Conservation (phyloP, 1,139 yeast genomes). For the Debaryomyces sp. region DNA sequence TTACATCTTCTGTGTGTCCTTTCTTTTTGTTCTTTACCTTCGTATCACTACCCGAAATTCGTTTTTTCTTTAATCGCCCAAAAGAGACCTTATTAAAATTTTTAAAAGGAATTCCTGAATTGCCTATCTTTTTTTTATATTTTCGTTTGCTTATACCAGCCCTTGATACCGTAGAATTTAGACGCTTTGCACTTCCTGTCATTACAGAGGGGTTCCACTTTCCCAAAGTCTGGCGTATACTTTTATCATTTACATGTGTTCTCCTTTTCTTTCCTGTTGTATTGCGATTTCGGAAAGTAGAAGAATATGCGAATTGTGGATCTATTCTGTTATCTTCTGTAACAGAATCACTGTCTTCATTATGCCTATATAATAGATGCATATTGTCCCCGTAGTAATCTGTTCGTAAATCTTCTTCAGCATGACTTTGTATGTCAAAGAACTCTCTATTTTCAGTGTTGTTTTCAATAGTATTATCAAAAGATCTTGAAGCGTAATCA, state of each 20-base stretch:
- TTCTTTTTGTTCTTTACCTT: not conserved
- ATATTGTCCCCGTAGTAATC: not conserved
- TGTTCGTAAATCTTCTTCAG: not conserved
- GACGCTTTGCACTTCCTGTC: not conserved
- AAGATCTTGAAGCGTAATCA: not conserved
- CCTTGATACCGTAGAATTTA: not conserved
- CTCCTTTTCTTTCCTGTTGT: not conserved
- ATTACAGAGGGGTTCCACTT: not conserved
- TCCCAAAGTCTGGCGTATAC: not conserved
- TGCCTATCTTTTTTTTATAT: not conserved
- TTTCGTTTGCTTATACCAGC: not conserved
- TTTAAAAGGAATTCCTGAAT: not conserved
- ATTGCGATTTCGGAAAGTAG: not conserved
- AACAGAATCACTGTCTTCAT: slow-evolving; percentile 16
- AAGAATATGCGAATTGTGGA: not conserved
- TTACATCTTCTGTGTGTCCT: not conserved
- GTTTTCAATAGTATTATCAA: not conserved
- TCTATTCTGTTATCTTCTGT: slow-evolving; percentile 15
- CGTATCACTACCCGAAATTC: not conserved
- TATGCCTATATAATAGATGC: not conserved
- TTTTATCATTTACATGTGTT: no score
- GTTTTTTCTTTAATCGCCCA: slow-evolving; percentile 10
- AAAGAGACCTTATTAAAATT: not conserved
- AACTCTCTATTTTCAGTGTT: not conserved
- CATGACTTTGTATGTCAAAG: not conserved